A percentile compares a stretch with the other conserved stretches of the same genome.
Evolutionary conservation across 805 yeast genomes (phyloP).

Genomic region (Debaryomyces prosopidis): DNA sequence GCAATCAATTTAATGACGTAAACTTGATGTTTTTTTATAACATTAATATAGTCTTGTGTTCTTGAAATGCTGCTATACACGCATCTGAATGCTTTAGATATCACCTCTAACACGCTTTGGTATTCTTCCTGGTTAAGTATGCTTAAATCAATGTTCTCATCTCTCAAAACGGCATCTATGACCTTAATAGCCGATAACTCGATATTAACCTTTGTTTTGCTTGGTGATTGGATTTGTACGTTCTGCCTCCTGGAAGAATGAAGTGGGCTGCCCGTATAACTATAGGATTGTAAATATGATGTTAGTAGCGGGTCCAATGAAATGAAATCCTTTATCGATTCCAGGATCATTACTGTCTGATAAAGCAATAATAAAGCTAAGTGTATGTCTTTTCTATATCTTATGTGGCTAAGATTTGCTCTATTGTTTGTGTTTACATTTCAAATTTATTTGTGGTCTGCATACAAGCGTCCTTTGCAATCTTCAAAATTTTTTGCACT

Average conservation of each 20-base stretch:
- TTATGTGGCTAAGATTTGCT: too few species aligned
- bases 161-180: slow-evolving; percentile 4
- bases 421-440: neutral
- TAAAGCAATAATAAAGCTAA: neutral
- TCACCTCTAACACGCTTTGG: slow-evolving; percentile 4
- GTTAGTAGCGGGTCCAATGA: slow-evolving; percentile 4
- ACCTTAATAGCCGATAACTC: slow-evolving; percentile 7
- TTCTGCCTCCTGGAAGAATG: slow-evolving; percentile 10
- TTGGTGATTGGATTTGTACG: slow-evolving; percentile 2
- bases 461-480: too few species aligned
- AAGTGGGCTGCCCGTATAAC: slow-evolving; percentile 7
- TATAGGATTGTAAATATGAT: slow-evolving; percentile 1
- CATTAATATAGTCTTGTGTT: slow-evolving; percentile 5
- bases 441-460: neutral
- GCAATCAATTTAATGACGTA: slow-evolving; percentile 25
- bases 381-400: too few species aligned
- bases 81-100: slow-evolving; percentile 17
- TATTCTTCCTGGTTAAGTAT: neutral
- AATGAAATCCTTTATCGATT: neutral
- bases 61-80: slow-evolving; percentile 12
- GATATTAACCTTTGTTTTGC: slow-evolving; percentile 6
- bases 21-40: slow-evolving; percentile 26
- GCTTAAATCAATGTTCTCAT: neutral
- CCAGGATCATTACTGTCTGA: neutral
- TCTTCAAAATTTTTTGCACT: too few species aligned